Conservation (phyloP, 2,329 filamentous ascomycete species). For the Chrysoporthe puriensis region DNA sequence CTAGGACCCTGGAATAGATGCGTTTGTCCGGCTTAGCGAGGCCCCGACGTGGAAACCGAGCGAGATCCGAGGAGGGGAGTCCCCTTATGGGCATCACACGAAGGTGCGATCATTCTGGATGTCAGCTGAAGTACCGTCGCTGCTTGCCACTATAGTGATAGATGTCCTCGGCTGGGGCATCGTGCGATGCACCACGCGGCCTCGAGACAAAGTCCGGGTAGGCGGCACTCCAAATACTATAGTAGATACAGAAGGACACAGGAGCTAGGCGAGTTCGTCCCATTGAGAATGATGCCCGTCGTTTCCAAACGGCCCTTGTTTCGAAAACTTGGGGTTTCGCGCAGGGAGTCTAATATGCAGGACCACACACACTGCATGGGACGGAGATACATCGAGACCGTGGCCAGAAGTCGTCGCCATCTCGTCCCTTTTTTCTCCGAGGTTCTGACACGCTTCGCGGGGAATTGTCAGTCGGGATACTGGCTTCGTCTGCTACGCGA, state of each 20-base stretch:
- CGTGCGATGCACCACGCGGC: neutral
- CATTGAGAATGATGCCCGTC: conserved; percentile 3
- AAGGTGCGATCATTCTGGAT: neutral
- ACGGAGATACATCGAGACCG: neutral
- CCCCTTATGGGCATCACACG: neutral
- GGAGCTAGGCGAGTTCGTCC: neutral
- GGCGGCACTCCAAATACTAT: neutral
- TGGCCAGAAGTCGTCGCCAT: neutral
- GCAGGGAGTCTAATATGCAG: neutral
- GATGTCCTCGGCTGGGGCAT: neutral
- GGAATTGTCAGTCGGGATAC: neutral
- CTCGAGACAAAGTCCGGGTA: neutral
- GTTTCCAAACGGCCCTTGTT: conserved; percentile 12
- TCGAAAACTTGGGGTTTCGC: neutral
- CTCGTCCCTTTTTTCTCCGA: neutral
- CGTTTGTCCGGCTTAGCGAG: neutral
- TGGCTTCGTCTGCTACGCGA: neutral
- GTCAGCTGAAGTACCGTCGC: neutral
- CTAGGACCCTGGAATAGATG: too few species aligned
- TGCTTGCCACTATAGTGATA: neutral
- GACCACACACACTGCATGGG: neutral
- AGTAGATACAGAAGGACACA: neutral
- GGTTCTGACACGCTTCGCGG: neutral
- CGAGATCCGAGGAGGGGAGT: neutral
- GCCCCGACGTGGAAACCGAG: neutral